Conservation (phyloP, 768 basidiomycete genomes). For the Trametes punicea region DNA sequence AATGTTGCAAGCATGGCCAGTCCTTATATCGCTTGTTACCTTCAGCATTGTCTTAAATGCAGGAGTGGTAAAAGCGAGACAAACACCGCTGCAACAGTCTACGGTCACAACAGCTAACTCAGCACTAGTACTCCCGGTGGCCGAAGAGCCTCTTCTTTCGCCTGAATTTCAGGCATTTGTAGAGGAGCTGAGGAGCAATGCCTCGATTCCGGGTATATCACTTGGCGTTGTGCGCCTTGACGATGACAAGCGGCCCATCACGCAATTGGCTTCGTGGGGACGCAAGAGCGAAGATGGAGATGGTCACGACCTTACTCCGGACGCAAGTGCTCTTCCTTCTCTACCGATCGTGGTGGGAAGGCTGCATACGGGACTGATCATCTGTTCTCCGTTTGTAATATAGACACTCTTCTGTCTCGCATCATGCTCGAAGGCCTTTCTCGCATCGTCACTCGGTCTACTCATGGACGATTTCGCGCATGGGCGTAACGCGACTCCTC, state of each 20-base stretch:
- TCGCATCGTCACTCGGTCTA: slow-evolving; percentile 28
- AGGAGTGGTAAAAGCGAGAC: neutral
- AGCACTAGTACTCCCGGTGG: neutral
- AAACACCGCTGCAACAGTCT: neutral
- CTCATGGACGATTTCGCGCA: slow-evolving; percentile 34
- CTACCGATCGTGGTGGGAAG: neutral
- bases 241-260: neutral
- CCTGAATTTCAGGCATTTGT: slow-evolving; percentile 12
- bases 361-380: neutral
- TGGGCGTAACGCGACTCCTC: slow-evolving; percentile 27
- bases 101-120: neutral
- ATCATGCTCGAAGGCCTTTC: slow-evolving; percentile 34
- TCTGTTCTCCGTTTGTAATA: too few relatives aligned
- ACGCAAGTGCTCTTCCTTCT: slow-evolving; percentile 4
- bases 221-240: slow-evolving; percentile 17
- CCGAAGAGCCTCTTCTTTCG: neutral
- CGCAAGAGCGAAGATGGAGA: slow-evolving; percentile 15
- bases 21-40: too few relatives aligned
- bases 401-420: slow-evolving; percentile 32
- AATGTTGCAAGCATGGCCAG: too few relatives aligned
- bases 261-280: slow-evolving; percentile 16
- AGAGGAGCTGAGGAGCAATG: slow-evolving; percentile 7
- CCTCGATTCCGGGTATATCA: slow-evolving; percentile 14
- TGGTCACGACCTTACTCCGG: slow-evolving; percentile 12
- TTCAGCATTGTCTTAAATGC: too few relatives aligned